Conservation (phyloP, 1,284 basidiomycete species). For the Coniferiporia sulphurascens region DNA sequence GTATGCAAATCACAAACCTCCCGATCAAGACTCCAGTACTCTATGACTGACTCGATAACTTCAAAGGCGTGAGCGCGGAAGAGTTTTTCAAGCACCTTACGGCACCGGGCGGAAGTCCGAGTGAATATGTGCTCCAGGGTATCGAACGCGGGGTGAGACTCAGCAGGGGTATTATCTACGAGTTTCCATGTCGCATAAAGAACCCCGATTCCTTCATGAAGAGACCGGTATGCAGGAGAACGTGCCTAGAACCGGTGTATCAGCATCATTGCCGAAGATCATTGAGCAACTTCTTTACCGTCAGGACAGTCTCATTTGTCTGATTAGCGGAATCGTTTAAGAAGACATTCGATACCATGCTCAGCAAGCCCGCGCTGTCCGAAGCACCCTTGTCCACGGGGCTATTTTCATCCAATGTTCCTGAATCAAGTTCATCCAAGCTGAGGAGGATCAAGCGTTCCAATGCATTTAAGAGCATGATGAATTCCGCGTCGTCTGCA, state of each 20-base stretch:
- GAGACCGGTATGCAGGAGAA: conserved; percentile 63
- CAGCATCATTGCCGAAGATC: conserved; percentile 1
- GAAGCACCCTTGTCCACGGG: conserved; percentile 45
- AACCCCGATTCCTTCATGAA: conserved; percentile 68
- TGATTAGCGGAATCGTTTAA: conserved; percentile 48
- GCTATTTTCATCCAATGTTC: conserved; percentile 47
- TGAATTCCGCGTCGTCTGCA: conserved; percentile 78
- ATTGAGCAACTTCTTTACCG: conserved; percentile 32
- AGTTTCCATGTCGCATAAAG: conserved; percentile 70
- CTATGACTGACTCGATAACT: conserved; percentile 77
- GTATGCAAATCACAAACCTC: conserved; percentile 24
- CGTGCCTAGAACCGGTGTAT: conserved; percentile 41
- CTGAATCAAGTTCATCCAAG: conserved; percentile 47
- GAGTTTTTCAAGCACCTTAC: conserved; percentile 79
- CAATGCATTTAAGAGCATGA: conserved; percentile 78
- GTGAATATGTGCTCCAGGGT: conserved; percentile 60
- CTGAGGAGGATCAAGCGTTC: conserved; percentile 75
- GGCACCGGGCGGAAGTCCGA: conserved; percentile 62
- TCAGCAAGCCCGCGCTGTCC: conserved; percentile 66
- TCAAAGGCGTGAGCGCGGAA: conserved; percentile 79
- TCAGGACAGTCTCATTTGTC: conserved; percentile 47
- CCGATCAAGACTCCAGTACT: conserved; percentile 69
- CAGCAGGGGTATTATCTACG: conserved; percentile 43
- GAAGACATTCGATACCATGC: conserved; percentile 79
- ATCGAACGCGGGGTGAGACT: conserved; percentile 52